Base-by-base conservation (phyloP, 805 yeast genomes). In the Kregervanrija pseudodelftensis region DNA sequence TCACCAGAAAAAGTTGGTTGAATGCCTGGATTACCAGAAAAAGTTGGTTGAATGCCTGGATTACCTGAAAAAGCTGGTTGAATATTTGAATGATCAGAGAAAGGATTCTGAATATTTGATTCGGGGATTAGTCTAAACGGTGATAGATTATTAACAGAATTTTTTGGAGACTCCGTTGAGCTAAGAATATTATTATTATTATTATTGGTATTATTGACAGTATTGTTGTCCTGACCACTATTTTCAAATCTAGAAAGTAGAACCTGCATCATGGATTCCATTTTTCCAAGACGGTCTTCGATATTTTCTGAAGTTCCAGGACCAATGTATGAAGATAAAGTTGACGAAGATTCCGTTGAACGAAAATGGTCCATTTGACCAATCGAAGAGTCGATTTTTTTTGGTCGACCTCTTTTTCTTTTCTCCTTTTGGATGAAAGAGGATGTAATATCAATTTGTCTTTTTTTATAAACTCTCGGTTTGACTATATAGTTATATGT, bases 401-500 rank as follows among this genome's bases (percentile, higher is more conserved):
- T 39, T 9, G 53, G 54, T 15, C 51, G 17, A 30, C 53, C 53
- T 28, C 53, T 46, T 17, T 38, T 36, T 5, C 42, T 30, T 11
- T 47, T 47, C 3, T 40, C 34, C 30, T 44, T 34, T 5, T 32
- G 30, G 4, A 3, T 3, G 4, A 13, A 22, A 22, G 28, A 22
- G 7, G 28, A 4, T 22, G 28, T 22, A 22, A 22, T 10, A 8
- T 28, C 36, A 8, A 13, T 8, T 5, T 30, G 8, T 15, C 32
- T 43, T 37, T 40, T 41, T n/a, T 32, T 22, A 22, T 22, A 22
- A 5, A 22, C 12, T 39, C 67, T 47, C 40, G 56, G 56, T 51
- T 64, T 65, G 30, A 60, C 56, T n/a, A 65, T 56, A 44, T 64
- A 59, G 36, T 54, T 54, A 42, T 66, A 67, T 1, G 67, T 51